These are phyloP conservation scores for Pinus taeda DNA, from an alignment of 75 land plant species.

Conservation along the genomic window DNA sequence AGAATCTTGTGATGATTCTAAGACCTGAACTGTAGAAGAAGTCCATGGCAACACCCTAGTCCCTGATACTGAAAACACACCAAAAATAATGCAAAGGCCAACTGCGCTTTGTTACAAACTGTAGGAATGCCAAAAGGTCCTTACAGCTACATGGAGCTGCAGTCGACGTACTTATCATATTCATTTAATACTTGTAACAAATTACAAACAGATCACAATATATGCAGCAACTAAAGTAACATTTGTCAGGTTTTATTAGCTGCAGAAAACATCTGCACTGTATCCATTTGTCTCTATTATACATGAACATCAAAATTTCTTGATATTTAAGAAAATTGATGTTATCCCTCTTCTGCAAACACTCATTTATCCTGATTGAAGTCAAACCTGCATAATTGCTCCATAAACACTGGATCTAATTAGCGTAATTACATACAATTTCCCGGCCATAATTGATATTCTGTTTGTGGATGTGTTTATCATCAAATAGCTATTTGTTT, in stretches of 20 bases:
- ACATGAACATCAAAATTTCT: conserved; percentile 3
- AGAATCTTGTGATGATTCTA: neutral
- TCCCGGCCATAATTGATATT: neutral
- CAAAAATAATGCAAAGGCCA: neutral
- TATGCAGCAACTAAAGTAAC: too few species aligned
- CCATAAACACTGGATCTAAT: neutral
- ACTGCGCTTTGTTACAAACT: neutral
- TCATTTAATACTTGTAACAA: neutral
- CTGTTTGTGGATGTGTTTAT: neutral
- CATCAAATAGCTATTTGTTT: neutral
- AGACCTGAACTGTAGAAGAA: neutral
- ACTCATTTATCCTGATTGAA: neutral
- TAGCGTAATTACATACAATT: neutral
- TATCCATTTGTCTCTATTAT: neutral
- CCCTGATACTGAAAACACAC: neutral
- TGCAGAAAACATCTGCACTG: neutral
- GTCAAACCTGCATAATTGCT: neutral
- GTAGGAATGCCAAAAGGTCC: neutral
- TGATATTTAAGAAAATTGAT: neutral
- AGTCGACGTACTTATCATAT: neutral
- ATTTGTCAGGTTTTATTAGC: too few species aligned
- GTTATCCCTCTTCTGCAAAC: neutral
- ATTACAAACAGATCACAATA: too few species aligned
- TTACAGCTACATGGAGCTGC: neutral
- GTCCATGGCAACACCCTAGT: neutral